Base-by-base conservation (phyloP, 2,329 filamentous ascomycete species). In the Onygenales sp. region DNA sequence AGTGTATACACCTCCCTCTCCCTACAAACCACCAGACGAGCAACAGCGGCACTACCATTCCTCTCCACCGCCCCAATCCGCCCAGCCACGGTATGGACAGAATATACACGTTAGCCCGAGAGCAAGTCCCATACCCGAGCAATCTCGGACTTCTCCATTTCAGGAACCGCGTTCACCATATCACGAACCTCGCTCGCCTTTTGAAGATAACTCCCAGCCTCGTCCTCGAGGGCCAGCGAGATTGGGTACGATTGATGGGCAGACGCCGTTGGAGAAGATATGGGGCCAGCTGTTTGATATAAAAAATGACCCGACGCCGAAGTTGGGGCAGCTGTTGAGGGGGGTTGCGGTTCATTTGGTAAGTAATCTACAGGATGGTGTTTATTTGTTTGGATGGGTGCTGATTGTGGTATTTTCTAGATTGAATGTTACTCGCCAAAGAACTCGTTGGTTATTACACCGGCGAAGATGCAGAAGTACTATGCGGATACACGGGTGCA, bases 261-360 rank as follows among this genome's bases (percentile, higher is more conserved):
- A 77, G 56, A 83, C 79, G 1, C 79, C 80, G 1, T 68, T 86
- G 32, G 87, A 91, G 65, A 81, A 79, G 64, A 84, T 84, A 64
- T 95, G 89, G 89, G 86, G 87, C 5, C 76, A 75, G 8, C 68
- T 95, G 2, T 94, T 94, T 64, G 82, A 86, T 46, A 72, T 76
- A 2, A 75, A 83, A 32, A 86, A 84, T 0, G 77, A 79, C 53
- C 82, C 87, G 1, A 91, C 88, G 0, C 69, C 76, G 47, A 77
- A 87, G 50, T 75, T 92, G 13, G 80, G 80, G 0, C 81, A 90
- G 58, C 83, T 93, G 41, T 71, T 94, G 48, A 77, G 83, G 53
- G 87, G 87, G 0, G 74, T 95, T 54, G 88, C 87, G 10, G 76
- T 82, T 52, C 84, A 89, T 65, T 72, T 95, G 62, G 87, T 89